Evolutionary conservation across 176 grass and related monocot species (phyloP), one percentile per base, ranked within the genome.

Genomic region (Bolboschoenus planiculmis): DNA sequence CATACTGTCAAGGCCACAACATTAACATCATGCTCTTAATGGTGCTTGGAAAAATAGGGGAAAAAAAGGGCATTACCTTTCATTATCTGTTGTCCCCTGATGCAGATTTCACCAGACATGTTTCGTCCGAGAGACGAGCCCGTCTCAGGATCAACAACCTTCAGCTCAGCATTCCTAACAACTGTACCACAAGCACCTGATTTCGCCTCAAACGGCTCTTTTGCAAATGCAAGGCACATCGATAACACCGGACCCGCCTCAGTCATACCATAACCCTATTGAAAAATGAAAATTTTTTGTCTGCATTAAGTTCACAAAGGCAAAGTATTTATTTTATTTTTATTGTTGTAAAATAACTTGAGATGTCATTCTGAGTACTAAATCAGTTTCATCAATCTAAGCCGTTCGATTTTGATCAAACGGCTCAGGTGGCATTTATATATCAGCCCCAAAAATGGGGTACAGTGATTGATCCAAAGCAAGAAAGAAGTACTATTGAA

Each of bases 261-360:
- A 0, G 93, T 95, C 93, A 95, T 95, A 7, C 93, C 93, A 30
- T 95, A 95, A 20, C 93, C 93, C 93, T 95, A 43, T 30, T 21
- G 23, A 78, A 81, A 56, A 42, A 33, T 82, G 56, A 82, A 63
- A 20, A 47, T 44, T 51, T 51, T 0, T 7, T 53, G 33, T 53
- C 4, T 20, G 15, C 26, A 50, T 53, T 21, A 53, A 33, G 14
- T 53, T 77, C 31, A 44, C 15, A 31, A 53, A 33, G 65, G 34
- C 4, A 51, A 53, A 4, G 43, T 4, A 48, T 18, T 68, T 46
- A 14, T 15, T 48, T 75, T 11, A n/a, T 20, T 29, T 50, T 75
- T 9, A 21, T 74, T 74, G 27, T 74, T 14, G 10, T 29, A 74
- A 30, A 31, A 4, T 77, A 7, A 75, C 21, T 74, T 75, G 11